phyloP scores from a whole-genome alignment of 768 basidiomycete genomes.

The Tulasnella sp. region DNA sequence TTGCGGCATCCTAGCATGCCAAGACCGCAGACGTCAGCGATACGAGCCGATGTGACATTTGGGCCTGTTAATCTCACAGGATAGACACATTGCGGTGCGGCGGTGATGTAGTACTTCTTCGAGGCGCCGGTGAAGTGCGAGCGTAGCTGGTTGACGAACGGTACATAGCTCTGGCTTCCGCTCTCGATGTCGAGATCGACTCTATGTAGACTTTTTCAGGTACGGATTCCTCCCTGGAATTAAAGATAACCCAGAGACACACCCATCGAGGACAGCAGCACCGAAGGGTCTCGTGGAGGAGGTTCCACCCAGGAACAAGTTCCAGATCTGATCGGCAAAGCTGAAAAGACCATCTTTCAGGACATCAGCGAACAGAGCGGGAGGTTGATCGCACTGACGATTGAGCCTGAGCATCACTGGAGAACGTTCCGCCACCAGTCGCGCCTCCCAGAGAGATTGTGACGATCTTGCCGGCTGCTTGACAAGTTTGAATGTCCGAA shows the following conservation, averaged over 20 bases:
- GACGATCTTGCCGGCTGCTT: slow-evolving; percentile 46
- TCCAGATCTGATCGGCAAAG: slow-evolving; percentile 40
- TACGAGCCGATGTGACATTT: neutral
- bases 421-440: slow-evolving; percentile 44
- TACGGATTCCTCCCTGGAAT: neutral
- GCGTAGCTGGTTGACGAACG: slow-evolving; percentile 47
- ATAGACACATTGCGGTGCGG: slow-evolving; percentile 47
- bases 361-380: neutral
- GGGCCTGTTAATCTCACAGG: slow-evolving; percentile 26
- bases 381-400: neutral
- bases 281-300: slow-evolving; percentile 60
- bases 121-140: slow-evolving; percentile 39
- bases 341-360: neutral
- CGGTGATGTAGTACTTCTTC: slow-evolving; percentile 41
- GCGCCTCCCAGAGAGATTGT: slow-evolving; percentile 46
- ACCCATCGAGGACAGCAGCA: slow-evolving; percentile 62
- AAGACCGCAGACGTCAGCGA: neutral
- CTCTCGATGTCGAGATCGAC: slow-evolving; percentile 64
- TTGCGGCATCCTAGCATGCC: slow-evolving; percentile 36
- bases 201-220: neutral
- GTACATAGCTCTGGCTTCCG: slow-evolving; percentile 37
- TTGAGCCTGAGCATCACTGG: slow-evolving; percentile 44
- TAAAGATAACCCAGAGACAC: slow-evolving; percentile 5
- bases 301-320: slow-evolving; percentile 55
- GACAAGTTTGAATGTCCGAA: slow-evolving; percentile 51